These are phyloP conservation scores for Podaxis sp. DNA, from an alignment of 768 basidiomycete genomes.

Conservation along the genomic window DNA sequence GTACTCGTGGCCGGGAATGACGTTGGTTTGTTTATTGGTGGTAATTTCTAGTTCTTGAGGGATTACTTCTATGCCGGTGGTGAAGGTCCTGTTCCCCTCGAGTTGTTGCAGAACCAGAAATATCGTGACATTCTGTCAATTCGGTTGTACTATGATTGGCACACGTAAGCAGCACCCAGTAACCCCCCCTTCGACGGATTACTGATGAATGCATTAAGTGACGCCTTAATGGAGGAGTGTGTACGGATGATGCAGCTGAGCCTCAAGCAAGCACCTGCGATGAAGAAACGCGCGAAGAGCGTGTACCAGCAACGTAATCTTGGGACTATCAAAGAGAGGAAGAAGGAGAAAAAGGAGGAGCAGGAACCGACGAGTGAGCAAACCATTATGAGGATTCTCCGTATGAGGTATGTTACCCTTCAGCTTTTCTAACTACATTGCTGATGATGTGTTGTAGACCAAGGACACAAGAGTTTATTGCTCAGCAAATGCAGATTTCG, in stretches of 20 bases:
- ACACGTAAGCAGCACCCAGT: slow-evolving; percentile 52
- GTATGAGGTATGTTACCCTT: slow-evolving; percentile 70
- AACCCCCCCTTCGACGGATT: neutral
- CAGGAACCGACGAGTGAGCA: slow-evolving; percentile 77
- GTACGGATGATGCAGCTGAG: slow-evolving; percentile 93
- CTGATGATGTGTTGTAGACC: slow-evolving; percentile 39
- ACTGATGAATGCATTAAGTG: slow-evolving; percentile 36
- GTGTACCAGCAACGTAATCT: slow-evolving; percentile 91
- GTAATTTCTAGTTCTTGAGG: slow-evolving; percentile 66
- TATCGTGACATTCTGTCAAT: slow-evolving; percentile 90
- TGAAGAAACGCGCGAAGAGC: slow-evolving; percentile 89
- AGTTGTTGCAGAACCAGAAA: slow-evolving; percentile 87
- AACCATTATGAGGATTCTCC: slow-evolving; percentile 89
- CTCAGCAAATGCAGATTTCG: slow-evolving; percentile 82
- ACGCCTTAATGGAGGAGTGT: slow-evolving; percentile 89
- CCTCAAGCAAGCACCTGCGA: slow-evolving; percentile 64
- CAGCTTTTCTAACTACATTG: neutral
- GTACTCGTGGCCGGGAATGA: neutral
- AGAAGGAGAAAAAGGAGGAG: slow-evolving; percentile 86
- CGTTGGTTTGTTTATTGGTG: neutral
- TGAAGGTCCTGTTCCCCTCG: slow-evolving; percentile 84
- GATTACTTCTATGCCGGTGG: slow-evolving; percentile 96
- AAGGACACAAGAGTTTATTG: slow-evolving; percentile 80
- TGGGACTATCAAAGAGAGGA: slow-evolving; percentile 92
- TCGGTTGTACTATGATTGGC: slow-evolving; percentile 95